Conservation (phyloP, 495 filamentous ascomycete genomes). For the Penicillium crystallinum region DNA sequence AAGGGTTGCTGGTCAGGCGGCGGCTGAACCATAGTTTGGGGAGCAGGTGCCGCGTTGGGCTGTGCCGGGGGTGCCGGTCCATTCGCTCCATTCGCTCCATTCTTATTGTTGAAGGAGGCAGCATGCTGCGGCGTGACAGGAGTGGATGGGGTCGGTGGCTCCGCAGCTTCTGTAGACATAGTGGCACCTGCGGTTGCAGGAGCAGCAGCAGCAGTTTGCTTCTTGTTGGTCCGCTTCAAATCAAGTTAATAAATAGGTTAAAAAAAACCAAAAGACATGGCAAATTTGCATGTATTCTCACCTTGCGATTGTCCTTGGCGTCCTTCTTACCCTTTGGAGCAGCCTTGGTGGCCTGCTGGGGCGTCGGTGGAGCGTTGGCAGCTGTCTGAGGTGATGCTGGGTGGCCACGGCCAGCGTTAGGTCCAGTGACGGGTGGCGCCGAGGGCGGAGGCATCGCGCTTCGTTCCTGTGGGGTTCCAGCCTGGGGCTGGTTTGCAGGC, state of each 20-base stretch:
- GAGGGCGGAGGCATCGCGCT: constrained; percentile 84
- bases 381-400: constrained; percentile 76
- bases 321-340: constrained; percentile 80
- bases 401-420: constrained; percentile 56
- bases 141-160: constrained; percentile 74
- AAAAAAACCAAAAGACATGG: constrained; percentile 11
- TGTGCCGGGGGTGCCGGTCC: constrained; percentile 37
- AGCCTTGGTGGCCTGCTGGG: constrained; percentile 69
- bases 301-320: constrained; percentile 68
- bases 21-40: constrained; percentile 38
- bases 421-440: constrained; percentile 59
- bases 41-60: constrained; percentile 39
- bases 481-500: constrained; percentile 49
- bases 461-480: constrained; percentile 71
- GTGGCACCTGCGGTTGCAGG: constrained; percentile 59
- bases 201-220: constrained; percentile 52
- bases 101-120: constrained; percentile 52
- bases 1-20: constrained; percentile 41
- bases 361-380: constrained; percentile 79
- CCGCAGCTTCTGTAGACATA: constrained; percentile 63
- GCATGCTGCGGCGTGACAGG: constrained; percentile 80
- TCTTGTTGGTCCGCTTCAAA: constrained; percentile 52
- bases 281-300: constrained; percentile 38
- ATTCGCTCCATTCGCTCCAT: constrained; percentile 49
- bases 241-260: constrained; percentile 3